Evolutionary conservation across 495 filamentous ascomycete genomes (phyloP), one percentile per base, ranked within the genome.

Genomic region (Talaromyces wortmannii): DNA sequence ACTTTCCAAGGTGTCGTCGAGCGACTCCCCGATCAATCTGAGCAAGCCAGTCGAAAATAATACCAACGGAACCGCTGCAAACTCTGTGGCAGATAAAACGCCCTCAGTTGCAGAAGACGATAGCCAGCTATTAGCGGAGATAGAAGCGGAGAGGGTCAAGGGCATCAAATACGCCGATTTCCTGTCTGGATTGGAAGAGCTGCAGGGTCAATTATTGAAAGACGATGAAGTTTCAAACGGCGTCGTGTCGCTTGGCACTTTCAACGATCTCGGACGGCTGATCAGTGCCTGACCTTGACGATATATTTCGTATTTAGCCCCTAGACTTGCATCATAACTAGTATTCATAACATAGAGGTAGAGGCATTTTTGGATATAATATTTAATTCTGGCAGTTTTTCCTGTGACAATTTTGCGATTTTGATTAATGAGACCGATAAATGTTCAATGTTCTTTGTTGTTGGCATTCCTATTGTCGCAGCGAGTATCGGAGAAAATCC

Each of bases 161-260:
- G 42, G 42, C 23, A n/a, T 45, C 15, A 45, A 31, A 45, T 53
- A 30, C 31, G 75, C 74, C 12, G 56, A 73, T 50, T 56, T 67
- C 42, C 69, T 77, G 50, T 55, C 63, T 16, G 57, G 56, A 40
- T 64, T 82, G 13, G 69, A 76, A 31, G 66, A 64, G 54, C 51
- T 63, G 32, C 60, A 61, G 17, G 60, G 51, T 1, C 55, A 64
- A 54, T 59, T 66, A 46, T 48, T 18, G 6, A 56, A 57, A 4
- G 57, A 64, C 10, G 47, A 57, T 2, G 55, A 43, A 49, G 44
- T 57, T 53, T 50, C 30, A 0, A 36, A 53, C 7, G 52, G 52
- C 6, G 43, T 53, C 2, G 32, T 53, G 31, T 45, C 42, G 7
- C 32, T 53, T 4, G 52, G 52, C 6, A 46, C 42, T 29, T 53